phyloP scores from a whole-genome alignment of 345 rosid genomes.

The Turnera subulata region DNA sequence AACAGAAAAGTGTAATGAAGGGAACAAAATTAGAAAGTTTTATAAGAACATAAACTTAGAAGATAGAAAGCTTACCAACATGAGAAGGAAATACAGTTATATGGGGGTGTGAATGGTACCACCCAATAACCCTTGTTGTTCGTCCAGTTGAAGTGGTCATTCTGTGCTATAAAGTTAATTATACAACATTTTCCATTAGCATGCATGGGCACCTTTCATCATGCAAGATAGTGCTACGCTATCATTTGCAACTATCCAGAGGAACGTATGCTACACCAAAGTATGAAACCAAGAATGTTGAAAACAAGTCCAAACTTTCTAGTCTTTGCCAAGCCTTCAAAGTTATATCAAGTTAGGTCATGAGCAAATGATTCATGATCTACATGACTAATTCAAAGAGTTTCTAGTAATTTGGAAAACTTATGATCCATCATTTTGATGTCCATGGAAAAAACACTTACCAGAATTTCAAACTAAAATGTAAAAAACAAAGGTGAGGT shows the following conservation, averaged over 20 bases:
- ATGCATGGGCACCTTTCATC: background rate
- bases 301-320: background rate
- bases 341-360: background rate
- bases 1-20: background rate
- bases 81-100: slow-evolving; percentile 98
- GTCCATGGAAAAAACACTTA: too few species aligned
- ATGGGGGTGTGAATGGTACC: slow-evolving; percentile 99
- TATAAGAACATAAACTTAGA: background rate
- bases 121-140: slow-evolving; percentile 93
- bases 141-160: slow-evolving; percentile 75
- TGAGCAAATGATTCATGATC: slow-evolving; percentile 16
- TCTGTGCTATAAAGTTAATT: slow-evolving; percentile 58
- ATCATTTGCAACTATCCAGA: background rate
- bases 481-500: too few species aligned
- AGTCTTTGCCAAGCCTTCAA: background rate
- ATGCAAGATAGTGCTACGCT: background rate
- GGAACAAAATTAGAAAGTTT: background rate
- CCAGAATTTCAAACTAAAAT: too few species aligned
- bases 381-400: too few species aligned
- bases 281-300: too few species aligned
- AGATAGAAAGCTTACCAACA: slow-evolving; percentile 55
- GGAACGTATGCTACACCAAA: too few species aligned
- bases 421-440: too few species aligned
- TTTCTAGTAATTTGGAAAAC: too few species aligned
- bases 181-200: slow-evolving; percentile 6